Evolutionary conservation across 1,284 basidiomycete species (phyloP).

Genomic region (Megacollybia platyphylla): DNA sequence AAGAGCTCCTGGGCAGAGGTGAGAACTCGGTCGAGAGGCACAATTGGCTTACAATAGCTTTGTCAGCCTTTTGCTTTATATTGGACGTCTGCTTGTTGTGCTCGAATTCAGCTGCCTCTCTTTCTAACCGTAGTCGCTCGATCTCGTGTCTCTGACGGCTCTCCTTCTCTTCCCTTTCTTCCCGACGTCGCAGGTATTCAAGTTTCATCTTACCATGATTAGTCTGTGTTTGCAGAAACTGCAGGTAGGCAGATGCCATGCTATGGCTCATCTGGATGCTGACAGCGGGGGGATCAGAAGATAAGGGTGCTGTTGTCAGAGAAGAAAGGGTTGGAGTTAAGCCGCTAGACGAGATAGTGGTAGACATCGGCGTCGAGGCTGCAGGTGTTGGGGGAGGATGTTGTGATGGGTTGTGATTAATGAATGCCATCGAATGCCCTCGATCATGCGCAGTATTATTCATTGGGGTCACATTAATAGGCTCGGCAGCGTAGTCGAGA

Average conservation of each 20-base stretch:
- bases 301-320: slow-evolving; percentile 9
- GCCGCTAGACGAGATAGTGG: slow-evolving; percentile 1
- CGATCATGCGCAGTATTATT: not conserved
- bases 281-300: slow-evolving; percentile 23
- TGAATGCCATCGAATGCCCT: not conserved
- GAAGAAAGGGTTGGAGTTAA: slow-evolving; percentile 5
- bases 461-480: not conserved
- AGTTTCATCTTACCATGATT: slow-evolving; percentile 48
- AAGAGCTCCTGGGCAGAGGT: slow-evolving; percentile 28
- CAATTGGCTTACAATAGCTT: slow-evolving; percentile 32
- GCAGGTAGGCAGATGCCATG: slow-evolving; percentile 42
- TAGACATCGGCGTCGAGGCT: not conserved
- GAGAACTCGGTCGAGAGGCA: not conserved
- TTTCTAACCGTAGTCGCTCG: slow-evolving; percentile 30
- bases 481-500: slow-evolving; percentile 8
- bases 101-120: slow-evolving; percentile 39
- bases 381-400: slow-evolving; percentile 1
- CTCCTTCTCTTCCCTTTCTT: slow-evolving; percentile 50
- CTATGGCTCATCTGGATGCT: slow-evolving; percentile 43
- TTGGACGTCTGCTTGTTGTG: slow-evolving; percentile 33
- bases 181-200: slow-evolving; percentile 48
- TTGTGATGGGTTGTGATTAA: slow-evolving; percentile 1
- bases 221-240: slow-evolving; percentile 42
- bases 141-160: slow-evolving; percentile 30
- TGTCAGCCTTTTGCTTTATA: slow-evolving; percentile 45